Base-by-base conservation (phyloP, 306 rosid genomes). In the Rosa persica region DNA sequence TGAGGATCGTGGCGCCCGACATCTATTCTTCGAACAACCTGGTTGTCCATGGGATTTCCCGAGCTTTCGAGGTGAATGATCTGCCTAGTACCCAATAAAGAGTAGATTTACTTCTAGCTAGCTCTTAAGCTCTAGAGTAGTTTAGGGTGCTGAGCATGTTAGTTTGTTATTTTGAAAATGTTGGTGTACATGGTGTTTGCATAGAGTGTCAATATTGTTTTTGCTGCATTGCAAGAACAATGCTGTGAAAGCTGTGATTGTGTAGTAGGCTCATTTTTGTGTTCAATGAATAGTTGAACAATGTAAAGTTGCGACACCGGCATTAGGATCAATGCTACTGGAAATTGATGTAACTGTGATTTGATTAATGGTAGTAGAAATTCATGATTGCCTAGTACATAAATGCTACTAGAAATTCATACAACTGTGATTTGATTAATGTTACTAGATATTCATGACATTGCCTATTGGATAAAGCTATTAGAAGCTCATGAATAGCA, bases 41-140 rank as follows among this genome's bases (percentile, higher is more conserved):
- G 54, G 90, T 82, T 0, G 74, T 94, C 76, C 98, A 92, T 84
- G 97, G 96, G 68, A 92, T 92, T 78, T 87, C 94, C 22, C 76
- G 76, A 76, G 88, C 93, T 82, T 83, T 94, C 22, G 71, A 86
- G 61, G 71, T 82, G 77, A 51, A 61, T 3, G 79, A 81, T 72
- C 40, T 65, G 73, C 72, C 80, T 64, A 47, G 46, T 11, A 52
- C 43, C 10, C 39, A 12, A 2, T 62, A 15, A 13, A 12, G 67
- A 62, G 67, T 62, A 30, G 39, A 62, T 61, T 23, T 15, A 12
- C 39, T 13, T 30, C 5, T 61, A 61, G 67, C 5, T 61, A 61
- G 67, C 40, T 61, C 6, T 23, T 54, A 54, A 38, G 76, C 23
- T 49, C 61, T 30, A 43, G 6, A 70, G 57, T n/a, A 70, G 57